These are phyloP conservation scores for Neurospora sp. DNA, from an alignment of 495 filamentous ascomycete genomes.

Conservation along the genomic window DNA sequence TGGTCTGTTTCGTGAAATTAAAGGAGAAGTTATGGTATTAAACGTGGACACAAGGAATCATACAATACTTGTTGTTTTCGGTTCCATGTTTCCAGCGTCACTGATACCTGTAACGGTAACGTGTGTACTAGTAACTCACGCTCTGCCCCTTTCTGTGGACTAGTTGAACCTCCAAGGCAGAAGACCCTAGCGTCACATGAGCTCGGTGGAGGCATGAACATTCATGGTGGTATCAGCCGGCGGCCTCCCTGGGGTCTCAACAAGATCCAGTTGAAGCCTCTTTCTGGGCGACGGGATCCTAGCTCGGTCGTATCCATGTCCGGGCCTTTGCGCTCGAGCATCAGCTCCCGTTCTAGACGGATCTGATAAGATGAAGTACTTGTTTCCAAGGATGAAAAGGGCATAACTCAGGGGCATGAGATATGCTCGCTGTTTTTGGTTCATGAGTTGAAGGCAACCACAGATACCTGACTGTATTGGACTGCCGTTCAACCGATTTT, in stretches of 20 bases:
- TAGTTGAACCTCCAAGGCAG: neutral
- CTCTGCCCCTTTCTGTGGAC: neutral
- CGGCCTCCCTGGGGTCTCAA: neutral
- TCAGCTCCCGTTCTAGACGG: neutral
- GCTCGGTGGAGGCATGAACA: neutral
- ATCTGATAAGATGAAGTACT: neutral
- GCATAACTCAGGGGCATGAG: neutral
- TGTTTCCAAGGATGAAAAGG: neutral
- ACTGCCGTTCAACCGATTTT: neutral
- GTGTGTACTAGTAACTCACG: neutral
- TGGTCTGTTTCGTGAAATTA: neutral
- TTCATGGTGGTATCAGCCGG: neutral
- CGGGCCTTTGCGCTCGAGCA: neutral
- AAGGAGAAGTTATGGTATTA: neutral
- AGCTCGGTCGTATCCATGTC: neutral
- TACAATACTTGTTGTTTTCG: neutral
- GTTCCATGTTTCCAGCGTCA: neutral
- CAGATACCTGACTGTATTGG: neutral
- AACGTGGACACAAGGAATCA: neutral
- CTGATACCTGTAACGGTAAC: neutral
- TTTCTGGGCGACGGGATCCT: neutral
- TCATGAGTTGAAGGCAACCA: neutral
- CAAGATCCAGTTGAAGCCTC: neutral
- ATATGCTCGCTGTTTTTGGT: neutral
- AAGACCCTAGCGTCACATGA: neutral